Evolutionary conservation across 1,139 yeast species (phyloP).

Genomic region (Kodamaea sp.): DNA sequence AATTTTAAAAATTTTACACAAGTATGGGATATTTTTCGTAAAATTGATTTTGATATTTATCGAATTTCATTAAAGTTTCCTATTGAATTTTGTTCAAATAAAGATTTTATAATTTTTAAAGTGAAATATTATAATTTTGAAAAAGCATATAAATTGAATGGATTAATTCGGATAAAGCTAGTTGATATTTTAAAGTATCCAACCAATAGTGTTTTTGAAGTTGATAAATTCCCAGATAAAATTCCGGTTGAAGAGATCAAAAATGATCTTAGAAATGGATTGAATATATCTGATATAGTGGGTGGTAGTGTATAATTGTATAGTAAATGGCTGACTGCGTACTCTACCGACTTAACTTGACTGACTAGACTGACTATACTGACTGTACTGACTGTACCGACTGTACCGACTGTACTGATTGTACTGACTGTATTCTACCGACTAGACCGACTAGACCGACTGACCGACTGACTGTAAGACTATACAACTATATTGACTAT

Average conservation of each 20-base stretch:
- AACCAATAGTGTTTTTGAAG: not conserved
- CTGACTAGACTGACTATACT: too few species aligned
- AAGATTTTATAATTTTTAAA: constrained; percentile 9
- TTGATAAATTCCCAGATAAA: too few species aligned
- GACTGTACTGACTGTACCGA: too few species aligned
- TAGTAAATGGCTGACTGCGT: too few species aligned
- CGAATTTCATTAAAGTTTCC: constrained; percentile 30
- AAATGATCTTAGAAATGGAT: too few species aligned
- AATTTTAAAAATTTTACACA: constrained; percentile 16
- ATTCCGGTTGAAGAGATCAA: too few species aligned
- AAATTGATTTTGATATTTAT: constrained; percentile 28
- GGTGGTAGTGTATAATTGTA: too few species aligned
- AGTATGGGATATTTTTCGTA: constrained; percentile 20
- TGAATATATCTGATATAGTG: too few species aligned
- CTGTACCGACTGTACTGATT: not conserved
- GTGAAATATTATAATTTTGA: constrained; percentile 15
- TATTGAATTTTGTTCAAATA: constrained; percentile 11
- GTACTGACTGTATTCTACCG: too few species aligned
- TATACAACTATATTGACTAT: not conserved
- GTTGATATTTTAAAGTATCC: constrained; percentile 8
- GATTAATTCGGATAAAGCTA: not conserved
- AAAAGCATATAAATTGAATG: constrained; percentile 9
- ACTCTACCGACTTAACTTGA: too few species aligned
- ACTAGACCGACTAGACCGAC: not conserved
- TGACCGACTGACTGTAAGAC: not conserved